Conservation (phyloP, 768 basidiomycete species). For the Russula sp. region DNA sequence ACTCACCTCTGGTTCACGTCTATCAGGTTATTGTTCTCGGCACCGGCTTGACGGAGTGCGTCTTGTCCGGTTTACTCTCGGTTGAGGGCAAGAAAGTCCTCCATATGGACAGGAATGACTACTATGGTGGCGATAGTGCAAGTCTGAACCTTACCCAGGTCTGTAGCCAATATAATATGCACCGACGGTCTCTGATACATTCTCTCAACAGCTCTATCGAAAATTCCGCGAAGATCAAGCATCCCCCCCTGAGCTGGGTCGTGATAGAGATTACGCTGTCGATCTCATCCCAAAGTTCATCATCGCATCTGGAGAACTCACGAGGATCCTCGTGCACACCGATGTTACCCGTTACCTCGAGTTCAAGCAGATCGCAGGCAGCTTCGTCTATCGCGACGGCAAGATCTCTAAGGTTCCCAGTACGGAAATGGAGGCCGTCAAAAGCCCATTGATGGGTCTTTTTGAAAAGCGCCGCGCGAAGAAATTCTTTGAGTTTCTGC, state of each 20-base stretch:
- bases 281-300: conserved; percentile 99
- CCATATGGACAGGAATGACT: conserved; percentile 98
- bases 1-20: conserved; percentile 2
- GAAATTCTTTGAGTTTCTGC: conserved; percentile 97
- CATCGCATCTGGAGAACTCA: conserved; percentile 95
- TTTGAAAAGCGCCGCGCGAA: conserved; percentile 98
- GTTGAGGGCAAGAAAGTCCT: conserved; percentile 99
- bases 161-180: conserved; percentile 23
- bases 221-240: conserved; percentile 79
- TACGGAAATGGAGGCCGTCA: conserved; percentile 95
- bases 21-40: conserved; percentile 82
- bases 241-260: conserved; percentile 79
- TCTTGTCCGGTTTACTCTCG: conserved; percentile 95
- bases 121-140: conserved; percentile 96
- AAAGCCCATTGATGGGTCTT: conserved; percentile 94
- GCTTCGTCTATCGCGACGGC: conserved; percentile 95
- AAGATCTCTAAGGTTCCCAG: conserved; percentile 96
- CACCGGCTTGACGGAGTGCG: conserved; percentile 97
- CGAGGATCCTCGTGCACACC: conserved; percentile 96
- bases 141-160: conserved; percentile 97
- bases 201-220: conserved; percentile 69
- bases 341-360: conserved; percentile 98
- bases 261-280: conserved; percentile 96
- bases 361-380: conserved; percentile 99
- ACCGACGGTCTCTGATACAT: conserved; percentile 13